Evolutionary conservation across 176 grass and related monocot genomes (phyloP).

Genomic region (Carex littledalei): DNA sequence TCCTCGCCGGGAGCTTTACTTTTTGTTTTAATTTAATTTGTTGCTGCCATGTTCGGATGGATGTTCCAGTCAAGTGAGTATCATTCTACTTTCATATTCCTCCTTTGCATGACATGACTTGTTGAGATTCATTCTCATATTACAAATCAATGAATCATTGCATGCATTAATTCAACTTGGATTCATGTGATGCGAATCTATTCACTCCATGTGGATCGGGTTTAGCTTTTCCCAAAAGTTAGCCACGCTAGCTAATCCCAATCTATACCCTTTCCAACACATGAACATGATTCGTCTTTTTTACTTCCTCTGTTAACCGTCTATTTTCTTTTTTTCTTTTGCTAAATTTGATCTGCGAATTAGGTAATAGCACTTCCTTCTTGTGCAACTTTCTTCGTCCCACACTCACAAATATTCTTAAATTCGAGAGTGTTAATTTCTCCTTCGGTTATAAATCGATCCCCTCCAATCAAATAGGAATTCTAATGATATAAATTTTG

Average conservation of each 20-base stretch:
- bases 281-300: not conserved
- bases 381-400: too few relatives aligned
- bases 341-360: too few relatives aligned
- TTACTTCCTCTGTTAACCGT: too few relatives aligned
- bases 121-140: not conserved
- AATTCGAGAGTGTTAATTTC: too few relatives aligned
- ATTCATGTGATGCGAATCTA: slow-evolving; percentile 11
- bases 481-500: too few relatives aligned
- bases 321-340: too few relatives aligned
- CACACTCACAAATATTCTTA: too few relatives aligned
- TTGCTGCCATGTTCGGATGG: too few relatives aligned
- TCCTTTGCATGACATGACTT: not conserved
- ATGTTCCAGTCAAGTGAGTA: not conserved
- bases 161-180: not conserved
- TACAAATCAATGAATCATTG: not conserved
- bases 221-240: not conserved
- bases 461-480: too few relatives aligned
- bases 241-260: not conserved
- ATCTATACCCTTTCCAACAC: slow-evolving; percentile 15
- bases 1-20: slow-evolving; percentile 68
- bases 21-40: too few relatives aligned
- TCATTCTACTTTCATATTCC: not conserved
- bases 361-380: too few relatives aligned
- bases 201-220: not conserved
- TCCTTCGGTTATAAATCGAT: too few relatives aligned